Evolutionary conservation across 352 stramenopile species (phyloP), one percentile per base, ranked within the genome.

Genomic region (Globisporangium ultimum): DNA sequence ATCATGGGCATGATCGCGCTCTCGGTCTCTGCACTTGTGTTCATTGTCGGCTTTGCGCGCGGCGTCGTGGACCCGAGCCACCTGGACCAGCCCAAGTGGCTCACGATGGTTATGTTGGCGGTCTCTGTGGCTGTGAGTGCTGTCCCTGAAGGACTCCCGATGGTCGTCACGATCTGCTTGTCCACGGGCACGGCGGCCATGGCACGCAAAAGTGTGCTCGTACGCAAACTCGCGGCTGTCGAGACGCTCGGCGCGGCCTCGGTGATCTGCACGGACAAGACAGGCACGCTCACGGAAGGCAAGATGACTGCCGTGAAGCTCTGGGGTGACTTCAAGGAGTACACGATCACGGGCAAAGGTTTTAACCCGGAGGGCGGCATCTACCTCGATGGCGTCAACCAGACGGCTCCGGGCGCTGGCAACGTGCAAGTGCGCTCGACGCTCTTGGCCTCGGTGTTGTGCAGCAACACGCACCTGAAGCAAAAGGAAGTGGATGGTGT

Each of bases 101-200:
- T 99, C 40, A 92, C 94, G 18, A 98, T 98, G 67, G 80, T 99
- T 45, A 98, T 97, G 68, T 90, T 98, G 20, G 91, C 93, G 0
- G 91, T 98, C 1, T 98, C 90, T 56, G 74, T 93, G 3, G 63
- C 76, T 48, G 68, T 94, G n/a, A 81, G 78, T 70, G 71, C 96
- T 60, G 73, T 93, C 3, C 82, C 84, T 0, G 80, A 94, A 63
- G 87, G 84, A 9, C 63, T 93, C 12, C 83, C 84, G 15, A 92
- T 93, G 72, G 84, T 91, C 14, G 80, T 93, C 42, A 94, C 84
- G 10, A 89, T 93, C 52, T 93, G 81, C 52, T 58, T 92, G 32
- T 90, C 82, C 0, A 77, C 76, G 0, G 82, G 82, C 15, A 91
- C 82, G 11, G 76, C 79, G 1, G 74, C 80, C 21, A 94, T 95